phyloP scores from a whole-genome alignment of 257 asterid genomes.

The Solanum lycopersicoides region DNA sequence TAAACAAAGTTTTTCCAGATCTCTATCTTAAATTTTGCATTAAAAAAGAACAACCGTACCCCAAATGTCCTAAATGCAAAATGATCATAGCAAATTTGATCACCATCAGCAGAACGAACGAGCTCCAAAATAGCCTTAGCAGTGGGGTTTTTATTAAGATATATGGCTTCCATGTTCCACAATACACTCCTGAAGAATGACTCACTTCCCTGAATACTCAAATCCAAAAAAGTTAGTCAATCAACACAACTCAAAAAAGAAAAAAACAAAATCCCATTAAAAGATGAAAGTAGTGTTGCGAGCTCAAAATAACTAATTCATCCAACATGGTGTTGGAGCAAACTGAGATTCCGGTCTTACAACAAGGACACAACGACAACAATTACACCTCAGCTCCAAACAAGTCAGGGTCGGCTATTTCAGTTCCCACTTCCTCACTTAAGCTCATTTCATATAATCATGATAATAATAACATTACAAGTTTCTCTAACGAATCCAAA shows the following conservation, averaged over 20 bases:
- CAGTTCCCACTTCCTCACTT: not conserved
- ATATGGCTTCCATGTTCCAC: constrained; percentile 61
- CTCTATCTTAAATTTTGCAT: not conserved
- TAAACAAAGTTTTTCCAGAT: not conserved
- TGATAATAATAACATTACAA: not conserved
- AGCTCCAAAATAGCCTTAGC: constrained; percentile 76
- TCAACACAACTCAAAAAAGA: not conserved
- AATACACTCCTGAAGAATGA: constrained; percentile 70
- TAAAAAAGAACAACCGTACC: constrained; percentile 21
- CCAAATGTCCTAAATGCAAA: constrained; percentile 84
- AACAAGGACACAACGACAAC: not conserved
- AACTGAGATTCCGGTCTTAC: no score
- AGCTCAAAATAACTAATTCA: not conserved
- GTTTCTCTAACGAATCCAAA: not conserved
- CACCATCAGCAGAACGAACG: constrained; percentile 53
- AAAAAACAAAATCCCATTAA: not conserved
- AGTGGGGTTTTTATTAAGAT: constrained; percentile 70
- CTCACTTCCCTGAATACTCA: constrained; percentile 55
- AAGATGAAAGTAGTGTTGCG: not conserved
- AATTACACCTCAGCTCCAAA: not conserved
- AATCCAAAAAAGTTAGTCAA: not conserved
- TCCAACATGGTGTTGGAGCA: not conserved
- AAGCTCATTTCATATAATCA: not conserved
- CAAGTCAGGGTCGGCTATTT: not conserved
- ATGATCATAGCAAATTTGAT: constrained; percentile 78